These are phyloP conservation scores for Neofusicoccum laricinum DNA, from an alignment of 2,329 filamentous ascomycete species.

Conservation along the genomic window DNA sequence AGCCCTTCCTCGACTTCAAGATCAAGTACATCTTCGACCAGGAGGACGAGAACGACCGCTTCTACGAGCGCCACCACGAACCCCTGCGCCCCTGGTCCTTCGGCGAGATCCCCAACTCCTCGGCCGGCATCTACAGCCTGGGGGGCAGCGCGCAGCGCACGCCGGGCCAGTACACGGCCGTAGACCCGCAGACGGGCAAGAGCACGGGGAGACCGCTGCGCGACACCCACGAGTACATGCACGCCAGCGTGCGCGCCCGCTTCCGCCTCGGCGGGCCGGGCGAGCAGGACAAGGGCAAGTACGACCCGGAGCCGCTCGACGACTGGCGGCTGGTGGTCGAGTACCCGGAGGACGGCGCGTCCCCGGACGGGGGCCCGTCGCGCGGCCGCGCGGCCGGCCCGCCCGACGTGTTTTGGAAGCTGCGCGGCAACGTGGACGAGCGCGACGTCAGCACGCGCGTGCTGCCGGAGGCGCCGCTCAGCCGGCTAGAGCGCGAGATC, in stretches of 20 bases:
- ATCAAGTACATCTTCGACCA: slow-evolving; percentile 48
- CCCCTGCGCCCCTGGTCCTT: slow-evolving; percentile 48
- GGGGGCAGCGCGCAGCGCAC: slow-evolving; percentile 46
- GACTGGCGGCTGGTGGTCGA: slow-evolving; percentile 49
- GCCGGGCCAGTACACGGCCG: slow-evolving; percentile 47
- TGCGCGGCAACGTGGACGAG: slow-evolving; percentile 24
- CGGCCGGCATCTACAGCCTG: slow-evolving; percentile 46
- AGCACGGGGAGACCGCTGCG: slow-evolving; percentile 43
- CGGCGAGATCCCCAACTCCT: slow-evolving; percentile 43
- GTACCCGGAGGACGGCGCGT: slow-evolving; percentile 38
- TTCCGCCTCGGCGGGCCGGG: slow-evolving; percentile 46
- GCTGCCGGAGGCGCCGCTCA: slow-evolving; percentile 45
- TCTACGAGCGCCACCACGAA: slow-evolving; percentile 21
- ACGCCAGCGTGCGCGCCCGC: slow-evolving; percentile 47
- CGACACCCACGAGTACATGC: slow-evolving; percentile 52
- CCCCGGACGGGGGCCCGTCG: slow-evolving; percentile 21
- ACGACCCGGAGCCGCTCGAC: slow-evolving; percentile 45
- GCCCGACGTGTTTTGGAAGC: slow-evolving; percentile 45
- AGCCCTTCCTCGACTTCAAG: slow-evolving; percentile 48
- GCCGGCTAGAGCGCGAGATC: slow-evolving; percentile 44
- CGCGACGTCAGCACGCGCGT: slow-evolving; percentile 36
- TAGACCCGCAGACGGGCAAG: slow-evolving; percentile 43
- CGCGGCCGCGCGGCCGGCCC: not conserved
- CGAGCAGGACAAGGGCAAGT: slow-evolving; percentile 42
- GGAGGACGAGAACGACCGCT: slow-evolving; percentile 2